Percentiles rank a stretch among this genome's conserved stretches.
Evolutionary conservation across 2,329 filamentous ascomycete species (phyloP).

Genomic region (Trichoderma atrobrunneum): DNA sequence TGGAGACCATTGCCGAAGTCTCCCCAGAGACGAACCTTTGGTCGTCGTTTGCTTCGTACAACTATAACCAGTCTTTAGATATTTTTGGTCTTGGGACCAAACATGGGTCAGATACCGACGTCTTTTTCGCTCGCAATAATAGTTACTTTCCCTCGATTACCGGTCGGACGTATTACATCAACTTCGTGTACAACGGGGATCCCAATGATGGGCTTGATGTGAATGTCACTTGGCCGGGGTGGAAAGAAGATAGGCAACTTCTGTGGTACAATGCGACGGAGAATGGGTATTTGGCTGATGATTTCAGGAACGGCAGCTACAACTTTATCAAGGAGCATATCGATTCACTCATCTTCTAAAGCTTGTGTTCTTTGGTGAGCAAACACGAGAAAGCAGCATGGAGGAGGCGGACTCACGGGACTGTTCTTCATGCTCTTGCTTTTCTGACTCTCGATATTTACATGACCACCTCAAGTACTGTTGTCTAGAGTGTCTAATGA

Average conservation of each 20-base stretch:
- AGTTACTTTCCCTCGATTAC: slow-evolving; percentile 55
- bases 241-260: slow-evolving; percentile 46
- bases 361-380: not conserved
- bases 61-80: slow-evolving; percentile 39
- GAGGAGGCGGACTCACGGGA: no score
- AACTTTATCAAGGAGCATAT: not conserved
- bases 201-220: slow-evolving; percentile 57
- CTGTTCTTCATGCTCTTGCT: no score
- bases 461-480: no score
- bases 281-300: not conserved
- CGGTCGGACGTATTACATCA: slow-evolving; percentile 68
- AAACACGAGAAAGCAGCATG: no score
- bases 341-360: not conserved
- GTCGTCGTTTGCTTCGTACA: slow-evolving; percentile 73
- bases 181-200: slow-evolving; percentile 67
- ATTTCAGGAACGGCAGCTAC: not conserved
- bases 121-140: slow-evolving; percentile 65
- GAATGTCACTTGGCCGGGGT: slow-evolving; percentile 41
- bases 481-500: no score
- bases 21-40: slow-evolving; percentile 61
- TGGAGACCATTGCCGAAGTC: slow-evolving; percentile 44
- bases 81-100: slow-evolving; percentile 60
- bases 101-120: slow-evolving; percentile 62
- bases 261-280: slow-evolving; percentile 25
- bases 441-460: no score